Conservation (phyloP, 176 grass and related monocot species). For the Rhipidocladum racemiflorum region DNA sequence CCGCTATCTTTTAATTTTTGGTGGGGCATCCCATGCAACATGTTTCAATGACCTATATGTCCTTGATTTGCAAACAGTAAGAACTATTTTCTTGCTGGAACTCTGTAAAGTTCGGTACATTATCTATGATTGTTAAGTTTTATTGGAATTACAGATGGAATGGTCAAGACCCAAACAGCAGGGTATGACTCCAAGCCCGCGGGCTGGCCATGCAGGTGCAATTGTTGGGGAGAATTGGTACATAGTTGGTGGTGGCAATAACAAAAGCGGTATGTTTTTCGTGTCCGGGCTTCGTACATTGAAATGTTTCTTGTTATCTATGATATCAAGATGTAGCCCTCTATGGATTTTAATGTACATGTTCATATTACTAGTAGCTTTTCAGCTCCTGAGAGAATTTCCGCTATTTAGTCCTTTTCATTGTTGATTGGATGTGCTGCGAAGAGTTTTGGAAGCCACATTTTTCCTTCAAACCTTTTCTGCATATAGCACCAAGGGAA, state of each 20-base stretch:
- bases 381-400: background rate
- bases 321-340: background rate
- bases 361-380: background rate
- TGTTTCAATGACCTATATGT: slow-evolving; percentile 98
- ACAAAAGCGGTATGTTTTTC: slow-evolving; percentile 71
- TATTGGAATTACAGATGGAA: slow-evolving; percentile 68
- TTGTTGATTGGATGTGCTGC: background rate
- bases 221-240: slow-evolving; percentile 91
- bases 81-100: slow-evolving; percentile 11
- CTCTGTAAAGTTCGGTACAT: background rate
- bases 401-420: background rate
- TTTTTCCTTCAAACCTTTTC: background rate
- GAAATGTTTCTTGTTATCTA: slow-evolving; percentile 17
- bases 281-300: slow-evolving; percentile 12
- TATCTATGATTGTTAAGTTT: slow-evolving; percentile 28
- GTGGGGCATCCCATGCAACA: slow-evolving; percentile 87
- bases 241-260: slow-evolving; percentile 95
- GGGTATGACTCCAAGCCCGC: slow-evolving; percentile 64
- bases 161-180: slow-evolving; percentile 87
- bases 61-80: slow-evolving; percentile 92
- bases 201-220: slow-evolving; percentile 85
- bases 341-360: slow-evolving; percentile 17
- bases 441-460: slow-evolving; percentile 7
- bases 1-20: slow-evolving; percentile 96
- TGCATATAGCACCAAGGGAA: background rate